These are phyloP conservation scores for Chimonanthus praecox DNA, from an alignment of 164 flowering plant genomes.

Conservation along the genomic window DNA sequence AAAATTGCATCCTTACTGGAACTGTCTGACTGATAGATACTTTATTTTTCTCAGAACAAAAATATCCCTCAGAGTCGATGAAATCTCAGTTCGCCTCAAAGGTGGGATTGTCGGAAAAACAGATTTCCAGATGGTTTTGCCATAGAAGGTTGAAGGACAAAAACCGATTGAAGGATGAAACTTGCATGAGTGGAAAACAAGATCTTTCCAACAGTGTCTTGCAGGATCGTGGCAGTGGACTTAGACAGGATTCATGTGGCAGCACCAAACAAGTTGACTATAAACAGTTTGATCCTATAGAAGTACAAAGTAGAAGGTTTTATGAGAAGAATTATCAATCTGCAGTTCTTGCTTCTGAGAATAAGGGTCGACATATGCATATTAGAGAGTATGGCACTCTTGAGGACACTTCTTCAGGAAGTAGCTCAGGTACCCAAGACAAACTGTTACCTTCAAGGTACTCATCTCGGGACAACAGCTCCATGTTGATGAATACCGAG, in stretches of 20 bases:
- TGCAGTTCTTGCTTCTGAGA: conserved; percentile 30
- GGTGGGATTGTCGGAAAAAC: conserved; percentile 80
- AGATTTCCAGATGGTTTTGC: conserved; percentile 94
- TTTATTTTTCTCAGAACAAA: conserved; percentile 56
- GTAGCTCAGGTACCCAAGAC: conserved; percentile 57
- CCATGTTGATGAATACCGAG: conserved; percentile 15
- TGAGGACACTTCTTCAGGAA: conserved; percentile 71
- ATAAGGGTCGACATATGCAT: conserved; percentile 18
- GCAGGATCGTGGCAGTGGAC: conserved; percentile 81
- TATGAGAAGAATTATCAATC: conserved; percentile 31
- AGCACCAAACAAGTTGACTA: conserved; percentile 78
- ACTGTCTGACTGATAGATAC: background rate
- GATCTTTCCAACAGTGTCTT: conserved; percentile 73
- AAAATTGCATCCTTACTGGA: background rate
- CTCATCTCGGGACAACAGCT: conserved; percentile 22
- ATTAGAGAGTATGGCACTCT: conserved; percentile 21
- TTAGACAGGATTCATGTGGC: conserved; percentile 87
- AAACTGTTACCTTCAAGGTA: conserved; percentile 31
- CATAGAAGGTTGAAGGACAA: conserved; percentile 94
- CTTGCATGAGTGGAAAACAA: conserved; percentile 44
- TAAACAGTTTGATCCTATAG: conserved; percentile 47
- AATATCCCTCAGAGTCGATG: conserved; percentile 69
- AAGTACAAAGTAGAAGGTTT: conserved; percentile 74
- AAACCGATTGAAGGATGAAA: conserved; percentile 43
- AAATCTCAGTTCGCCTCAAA: conserved; percentile 55